phyloP scores from a whole-genome alignment of 371 early-diverging fungal species.

The Mortierella sp. region DNA sequence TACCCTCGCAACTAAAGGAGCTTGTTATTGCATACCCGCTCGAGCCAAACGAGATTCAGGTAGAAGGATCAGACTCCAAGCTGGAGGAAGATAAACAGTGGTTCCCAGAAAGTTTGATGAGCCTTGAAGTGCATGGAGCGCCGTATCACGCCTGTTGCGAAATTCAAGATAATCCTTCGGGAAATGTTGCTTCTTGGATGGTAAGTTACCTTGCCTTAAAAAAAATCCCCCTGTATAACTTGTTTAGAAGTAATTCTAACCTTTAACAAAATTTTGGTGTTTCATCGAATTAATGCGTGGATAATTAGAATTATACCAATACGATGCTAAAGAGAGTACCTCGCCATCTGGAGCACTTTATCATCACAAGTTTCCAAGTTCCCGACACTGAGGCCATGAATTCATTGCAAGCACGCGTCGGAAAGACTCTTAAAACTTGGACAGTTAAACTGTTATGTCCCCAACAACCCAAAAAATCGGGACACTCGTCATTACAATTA shows the following conservation, averaged over 20 bases:
- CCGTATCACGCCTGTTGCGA: conserved; percentile 34
- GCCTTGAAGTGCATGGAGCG: conserved; percentile 28
- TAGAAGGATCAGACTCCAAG: neutral
- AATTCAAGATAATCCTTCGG: conserved; percentile 16
- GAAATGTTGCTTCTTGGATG: conserved; percentile 28
- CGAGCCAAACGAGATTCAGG: conserved; percentile 15
- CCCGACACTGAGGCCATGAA: conserved; percentile 13
- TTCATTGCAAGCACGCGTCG: conserved; percentile 13
- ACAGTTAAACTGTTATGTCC: conserved; percentile 28
- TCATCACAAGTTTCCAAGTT: conserved; percentile 19
- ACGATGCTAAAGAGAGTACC: conserved; percentile 23
- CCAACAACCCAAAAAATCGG: conserved; percentile 17
- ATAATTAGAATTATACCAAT: conserved; percentile 20
- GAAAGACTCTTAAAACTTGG: conserved; percentile 25
- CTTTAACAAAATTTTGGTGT: neutral
- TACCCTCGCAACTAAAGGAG: conserved; percentile 25
- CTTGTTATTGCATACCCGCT: conserved; percentile 32
- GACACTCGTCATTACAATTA: conserved; percentile 11
- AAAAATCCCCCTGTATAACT: too few relatives aligned
- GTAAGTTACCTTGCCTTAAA: conserved; percentile 7
- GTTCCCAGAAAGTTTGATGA: conserved; percentile 24
- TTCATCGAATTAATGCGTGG: neutral
- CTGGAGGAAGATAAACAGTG: conserved; percentile 23
- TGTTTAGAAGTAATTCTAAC: neutral
- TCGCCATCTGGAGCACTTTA: conserved; percentile 17